These are phyloP conservation scores for Volvox carteri DNA, from an alignment of 163 green algal genomes.

Conservation along the genomic window DNA sequence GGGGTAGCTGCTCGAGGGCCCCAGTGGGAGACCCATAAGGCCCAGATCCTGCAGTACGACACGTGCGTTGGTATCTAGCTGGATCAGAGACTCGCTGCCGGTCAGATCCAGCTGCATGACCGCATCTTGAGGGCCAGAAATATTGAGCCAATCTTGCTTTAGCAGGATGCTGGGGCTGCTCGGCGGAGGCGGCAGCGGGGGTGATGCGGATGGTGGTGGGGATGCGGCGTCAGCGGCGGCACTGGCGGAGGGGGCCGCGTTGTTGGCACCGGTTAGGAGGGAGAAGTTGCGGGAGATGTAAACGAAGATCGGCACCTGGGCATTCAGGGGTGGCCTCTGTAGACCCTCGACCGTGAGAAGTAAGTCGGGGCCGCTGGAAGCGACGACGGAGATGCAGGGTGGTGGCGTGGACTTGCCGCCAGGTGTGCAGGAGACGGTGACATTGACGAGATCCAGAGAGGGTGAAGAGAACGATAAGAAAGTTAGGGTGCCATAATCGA, in stretches of 20 bases:
- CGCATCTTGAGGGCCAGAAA: neutral
- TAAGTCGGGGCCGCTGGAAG: neutral
- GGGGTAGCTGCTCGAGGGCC: neutral
- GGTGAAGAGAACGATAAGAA: neutral
- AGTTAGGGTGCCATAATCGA: neutral
- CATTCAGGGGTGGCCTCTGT: neutral
- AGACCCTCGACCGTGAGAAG: neutral
- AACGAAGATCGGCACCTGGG: neutral
- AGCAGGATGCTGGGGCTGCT: neutral
- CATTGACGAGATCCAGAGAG: neutral
- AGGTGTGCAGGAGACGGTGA: neutral
- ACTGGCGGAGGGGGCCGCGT: neutral
- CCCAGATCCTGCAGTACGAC: neutral
- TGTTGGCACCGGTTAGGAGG: neutral
- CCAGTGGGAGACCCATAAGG: neutral
- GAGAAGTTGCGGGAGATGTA: slow-evolving; percentile 7
- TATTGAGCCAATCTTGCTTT: neutral
- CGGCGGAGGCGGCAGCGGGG: neutral
- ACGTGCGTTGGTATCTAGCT: neutral
- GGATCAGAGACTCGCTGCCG: neutral
- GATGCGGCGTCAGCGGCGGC: neutral
- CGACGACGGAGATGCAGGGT: slow-evolving; percentile 8
- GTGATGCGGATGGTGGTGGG: neutral
- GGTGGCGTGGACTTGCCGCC: neutral
- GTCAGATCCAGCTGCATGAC: neutral